Conservation (phyloP, 768 basidiomycete species). For the Hericium erinaceus region DNA sequence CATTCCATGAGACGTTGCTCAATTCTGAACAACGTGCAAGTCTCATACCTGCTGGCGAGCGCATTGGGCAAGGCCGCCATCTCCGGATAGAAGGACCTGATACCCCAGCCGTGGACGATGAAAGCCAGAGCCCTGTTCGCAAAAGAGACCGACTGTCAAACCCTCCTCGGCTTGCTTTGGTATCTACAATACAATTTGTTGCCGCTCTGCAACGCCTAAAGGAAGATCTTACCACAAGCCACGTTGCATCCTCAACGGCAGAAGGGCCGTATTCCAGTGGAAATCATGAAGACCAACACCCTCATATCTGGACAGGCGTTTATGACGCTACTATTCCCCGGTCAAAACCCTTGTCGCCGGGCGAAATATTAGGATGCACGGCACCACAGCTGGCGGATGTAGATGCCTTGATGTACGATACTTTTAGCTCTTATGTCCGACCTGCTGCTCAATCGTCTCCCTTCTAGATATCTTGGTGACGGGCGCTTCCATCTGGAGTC, state of each 20-base stretch:
- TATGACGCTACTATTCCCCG: constrained; percentile 76
- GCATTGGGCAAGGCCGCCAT: constrained; percentile 28
- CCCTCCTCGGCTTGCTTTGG: constrained; percentile 74
- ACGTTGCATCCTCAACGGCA: too few relatives aligned
- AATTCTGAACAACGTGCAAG: constrained; percentile 39
- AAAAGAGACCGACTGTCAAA: constrained; percentile 8
- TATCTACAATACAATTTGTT: constrained; percentile 97
- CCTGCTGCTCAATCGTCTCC: not conserved
- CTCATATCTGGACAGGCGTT: constrained; percentile 39
- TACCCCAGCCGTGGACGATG: constrained; percentile 1
- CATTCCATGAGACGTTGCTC: constrained; percentile 58
- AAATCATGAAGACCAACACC: constrained; percentile 7
- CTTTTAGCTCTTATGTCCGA: not conserved
- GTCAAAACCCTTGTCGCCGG: constrained; percentile 88
- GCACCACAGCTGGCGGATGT: constrained; percentile 73
- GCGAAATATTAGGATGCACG: constrained; percentile 95
- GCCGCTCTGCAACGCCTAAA: constrained; percentile 83
- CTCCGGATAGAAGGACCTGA: constrained; percentile 52
- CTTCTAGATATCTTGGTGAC: constrained; percentile 86
- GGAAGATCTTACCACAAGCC: constrained; percentile 48
- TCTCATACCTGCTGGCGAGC: constrained; percentile 38
- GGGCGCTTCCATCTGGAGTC: constrained; percentile 97
- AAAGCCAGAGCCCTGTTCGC: constrained; percentile 12
- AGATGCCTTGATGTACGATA: constrained; percentile 82
- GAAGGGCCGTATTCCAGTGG: too few relatives aligned